Evolutionary conservation across 2,329 filamentous ascomycete genomes (phyloP), one percentile per base, ranked within the genome.

Genomic region (Gremmenia infestans): DNA sequence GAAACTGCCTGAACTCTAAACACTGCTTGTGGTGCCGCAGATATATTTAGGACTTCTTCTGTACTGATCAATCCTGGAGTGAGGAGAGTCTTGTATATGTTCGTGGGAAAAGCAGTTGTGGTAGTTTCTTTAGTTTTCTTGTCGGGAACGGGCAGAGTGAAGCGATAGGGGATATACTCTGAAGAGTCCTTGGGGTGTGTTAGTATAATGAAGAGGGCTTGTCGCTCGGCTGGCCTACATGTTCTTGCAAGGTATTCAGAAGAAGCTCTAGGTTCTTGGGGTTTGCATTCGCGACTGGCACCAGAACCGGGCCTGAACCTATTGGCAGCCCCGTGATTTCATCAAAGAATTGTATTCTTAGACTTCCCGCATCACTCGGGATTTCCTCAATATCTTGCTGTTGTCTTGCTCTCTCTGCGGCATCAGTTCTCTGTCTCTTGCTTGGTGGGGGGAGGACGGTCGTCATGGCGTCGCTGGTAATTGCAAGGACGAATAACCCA

Each of bases 1-100:
- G 92, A 93, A 43, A 97, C 91, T 11, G 91, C 88, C 66, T 94
- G 91, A 23, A 97, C 94, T 66, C 88, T 86, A 77, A 97, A 97
- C 0, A 97, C 88, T 22, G 93, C 91, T 72, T 99, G 93, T 0
- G 94, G 93, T 67, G 85, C 82, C 45, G 83, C 82, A 39, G 78
- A 79, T 25, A 86, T 40, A 73, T 76, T 67, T 42, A 77, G 68
- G 4, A 68, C 61, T 72, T 70, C 66, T 66, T 70, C 67, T 15
- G 67, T 68, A 56, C 62, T 69, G 25, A 70, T 67, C 43, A 69
- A 52, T 17, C 66, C 66, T 5, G 68, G 67, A 40, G 50, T 62
- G 23, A 80, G 72, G 22, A 81, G 70, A 3, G 78, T 76, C 52
- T 79, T 76, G 65, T 79, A 82, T 23, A 71, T 60, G 47, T 70